These are phyloP conservation scores for Carex arenaria DNA, from an alignment of 202 grass and related monocot species.

Conservation along the genomic window DNA sequence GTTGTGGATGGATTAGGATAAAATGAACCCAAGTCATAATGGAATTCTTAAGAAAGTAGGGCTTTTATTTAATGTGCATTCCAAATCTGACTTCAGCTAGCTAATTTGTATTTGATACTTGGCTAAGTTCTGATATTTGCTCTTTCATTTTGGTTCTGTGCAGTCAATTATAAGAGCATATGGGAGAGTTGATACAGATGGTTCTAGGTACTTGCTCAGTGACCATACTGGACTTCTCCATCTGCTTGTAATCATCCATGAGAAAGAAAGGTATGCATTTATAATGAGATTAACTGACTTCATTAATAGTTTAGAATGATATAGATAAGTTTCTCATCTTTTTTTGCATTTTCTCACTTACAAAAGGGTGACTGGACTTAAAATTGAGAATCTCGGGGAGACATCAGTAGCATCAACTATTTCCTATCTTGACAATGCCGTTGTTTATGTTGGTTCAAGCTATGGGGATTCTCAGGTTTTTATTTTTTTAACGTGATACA, in stretches of 20 bases:
- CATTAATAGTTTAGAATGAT: not conserved
- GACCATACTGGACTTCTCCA: slow-evolving; percentile 83
- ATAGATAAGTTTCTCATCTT: not conserved
- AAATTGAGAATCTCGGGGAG: slow-evolving; percentile 93
- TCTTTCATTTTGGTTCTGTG: not conserved
- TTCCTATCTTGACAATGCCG: slow-evolving; percentile 96
- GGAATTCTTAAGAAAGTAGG: not conserved
- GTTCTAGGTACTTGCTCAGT: slow-evolving; percentile 92
- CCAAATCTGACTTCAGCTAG: not conserved
- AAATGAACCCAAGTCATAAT: not conserved
- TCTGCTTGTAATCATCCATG: slow-evolving; percentile 95
- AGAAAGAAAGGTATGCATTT: slow-evolving; percentile 71
- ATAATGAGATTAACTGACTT: not conserved
- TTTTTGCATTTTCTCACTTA: slow-evolving; percentile 12
- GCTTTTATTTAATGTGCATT: not conserved
- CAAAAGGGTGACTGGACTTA: slow-evolving; percentile 87
- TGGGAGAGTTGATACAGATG: slow-evolving; percentile 89
- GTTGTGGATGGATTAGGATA: not conserved
- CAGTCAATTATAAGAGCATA: slow-evolving; percentile 97
- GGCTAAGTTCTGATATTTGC: slow-evolving; percentile 4
- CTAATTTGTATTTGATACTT: slow-evolving; percentile 8
- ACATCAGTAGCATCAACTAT: slow-evolving; percentile 92
- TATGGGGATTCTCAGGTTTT: slow-evolving; percentile 97
- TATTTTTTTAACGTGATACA: not conserved
- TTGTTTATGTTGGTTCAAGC: slow-evolving; percentile 94